A percentile compares a stretch with the other conserved stretches of the same genome.
Evolutionary conservation across 1,139 yeast species (phyloP).

Genomic region (Blastobotrys aristatus): DNA sequence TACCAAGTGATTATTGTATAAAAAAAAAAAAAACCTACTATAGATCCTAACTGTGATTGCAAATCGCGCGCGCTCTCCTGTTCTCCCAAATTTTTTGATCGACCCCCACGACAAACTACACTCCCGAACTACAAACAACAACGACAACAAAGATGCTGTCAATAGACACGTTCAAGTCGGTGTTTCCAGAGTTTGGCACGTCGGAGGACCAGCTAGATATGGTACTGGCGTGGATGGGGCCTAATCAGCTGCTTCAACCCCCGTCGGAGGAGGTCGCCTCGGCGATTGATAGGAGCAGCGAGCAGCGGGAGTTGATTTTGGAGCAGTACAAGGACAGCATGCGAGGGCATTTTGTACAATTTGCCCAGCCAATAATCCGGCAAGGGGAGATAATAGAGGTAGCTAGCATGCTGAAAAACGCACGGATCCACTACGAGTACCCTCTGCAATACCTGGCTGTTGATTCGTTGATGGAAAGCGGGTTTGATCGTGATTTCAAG

Average conservation of each 20-base stretch:
- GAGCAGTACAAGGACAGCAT: slow-evolving; percentile 17
- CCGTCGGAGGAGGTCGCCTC: slow-evolving; percentile 16
- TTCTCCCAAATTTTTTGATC: too few species aligned
- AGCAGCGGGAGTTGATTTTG: neutral
- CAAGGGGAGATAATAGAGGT: slow-evolving; percentile 12
- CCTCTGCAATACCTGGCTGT: slow-evolving; percentile 20
- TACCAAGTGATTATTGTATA: neutral
- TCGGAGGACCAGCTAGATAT: slow-evolving; percentile 4
- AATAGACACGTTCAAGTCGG: slow-evolving; percentile 5
- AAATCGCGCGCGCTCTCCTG: too few species aligned
- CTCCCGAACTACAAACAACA: too few species aligned
- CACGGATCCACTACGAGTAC: slow-evolving; percentile 22
- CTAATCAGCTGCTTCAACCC: slow-evolving; percentile 17
- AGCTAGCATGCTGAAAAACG: slow-evolving; percentile 19
- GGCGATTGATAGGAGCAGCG: slow-evolving; percentile 13
- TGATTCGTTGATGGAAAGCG: neutral
- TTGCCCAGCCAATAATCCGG: slow-evolving; percentile 20
- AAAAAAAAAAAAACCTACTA: too few species aligned
- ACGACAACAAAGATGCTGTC: too few species aligned
- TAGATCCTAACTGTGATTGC: too few species aligned
- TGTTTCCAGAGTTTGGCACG: slow-evolving; percentile 4
- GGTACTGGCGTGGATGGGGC: slow-evolving; percentile 22
- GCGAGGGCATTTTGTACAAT: slow-evolving; percentile 22
- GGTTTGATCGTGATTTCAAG: slow-evolving; percentile 18
- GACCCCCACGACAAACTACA: too few species aligned